These are phyloP conservation scores for Chytriomyces hyalinus DNA, from an alignment of 192 early-diverging fungal species.

Conservation along the genomic window DNA sequence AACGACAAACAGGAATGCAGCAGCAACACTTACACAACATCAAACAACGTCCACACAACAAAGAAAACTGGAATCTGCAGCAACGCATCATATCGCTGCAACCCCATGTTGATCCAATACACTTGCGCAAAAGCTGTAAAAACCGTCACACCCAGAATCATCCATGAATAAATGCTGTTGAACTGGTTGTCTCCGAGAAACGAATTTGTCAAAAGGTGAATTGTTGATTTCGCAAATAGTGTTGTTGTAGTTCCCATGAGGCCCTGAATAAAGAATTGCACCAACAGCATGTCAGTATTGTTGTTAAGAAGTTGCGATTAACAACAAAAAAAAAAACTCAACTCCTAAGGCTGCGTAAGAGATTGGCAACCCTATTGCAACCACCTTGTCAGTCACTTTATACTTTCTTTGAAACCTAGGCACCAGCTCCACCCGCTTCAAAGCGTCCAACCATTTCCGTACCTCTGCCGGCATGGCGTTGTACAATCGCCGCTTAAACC, in stretches of 20 bases:
- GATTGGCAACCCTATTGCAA: constrained; percentile 68
- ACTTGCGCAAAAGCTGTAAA: constrained; percentile 78
- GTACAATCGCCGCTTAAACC: constrained; percentile 16
- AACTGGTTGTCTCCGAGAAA: constrained; percentile 79
- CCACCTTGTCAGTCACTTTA: constrained; percentile 48
- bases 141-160: constrained; percentile 73
- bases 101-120: constrained; percentile 85
- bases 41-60: constrained; percentile 80
- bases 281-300: background rate
- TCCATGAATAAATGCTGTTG: constrained; percentile 64
- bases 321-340: constrained; percentile 9
- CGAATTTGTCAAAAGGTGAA: constrained; percentile 71
- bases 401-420: constrained; percentile 54
- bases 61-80: constrained; percentile 84
- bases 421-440: constrained; percentile 33
- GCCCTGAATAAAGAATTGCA: constrained; percentile 43
- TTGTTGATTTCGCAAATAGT: constrained; percentile 81
- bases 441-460: constrained; percentile 2
- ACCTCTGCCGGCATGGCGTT: background rate
- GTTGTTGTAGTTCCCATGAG: constrained; percentile 79
- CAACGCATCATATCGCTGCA: constrained; percentile 79
- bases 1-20: background rate
- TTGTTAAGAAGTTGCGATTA: background rate
- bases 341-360: constrained; percentile 74
- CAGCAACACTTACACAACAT: constrained; percentile 58